Evolutionary conservation across 345 rosid species (phyloP).

Genomic region (Pelargonium nanum): DNA sequence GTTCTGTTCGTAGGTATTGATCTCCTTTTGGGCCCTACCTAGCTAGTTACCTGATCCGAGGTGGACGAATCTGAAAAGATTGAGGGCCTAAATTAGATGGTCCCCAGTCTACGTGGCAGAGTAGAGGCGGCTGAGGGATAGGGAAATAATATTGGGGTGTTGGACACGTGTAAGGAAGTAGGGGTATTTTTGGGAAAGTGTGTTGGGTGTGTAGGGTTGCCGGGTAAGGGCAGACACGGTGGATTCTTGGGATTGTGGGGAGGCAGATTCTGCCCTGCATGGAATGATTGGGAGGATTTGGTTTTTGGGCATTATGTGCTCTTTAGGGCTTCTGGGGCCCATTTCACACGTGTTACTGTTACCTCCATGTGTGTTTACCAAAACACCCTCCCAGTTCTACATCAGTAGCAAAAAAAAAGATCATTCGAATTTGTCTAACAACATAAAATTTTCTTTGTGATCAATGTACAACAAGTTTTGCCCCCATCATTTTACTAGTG

Average conservation of each 20-base stretch:
- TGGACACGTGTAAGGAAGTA: constrained; percentile 32
- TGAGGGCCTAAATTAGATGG: neutral
- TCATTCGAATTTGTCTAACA: too few relatives aligned
- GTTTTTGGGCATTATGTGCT: constrained; percentile 10
- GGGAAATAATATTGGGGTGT: neutral
- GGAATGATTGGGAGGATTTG: constrained; percentile 35
- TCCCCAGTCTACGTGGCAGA: too few relatives aligned
- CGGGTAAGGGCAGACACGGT: constrained; percentile 58
- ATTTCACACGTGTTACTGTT: constrained; percentile 6
- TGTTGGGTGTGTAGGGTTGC: constrained; percentile 25
- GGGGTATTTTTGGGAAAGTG: neutral
- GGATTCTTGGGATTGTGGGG: constrained; percentile 51
- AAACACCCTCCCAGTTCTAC: too few relatives aligned
- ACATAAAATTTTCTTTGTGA: too few relatives aligned
- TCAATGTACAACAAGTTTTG: too few relatives aligned
- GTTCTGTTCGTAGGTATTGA: too few relatives aligned
- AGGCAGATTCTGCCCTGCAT: constrained; percentile 53
- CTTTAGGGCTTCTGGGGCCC: neutral
- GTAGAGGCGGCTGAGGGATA: neutral
- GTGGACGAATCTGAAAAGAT: too few relatives aligned
- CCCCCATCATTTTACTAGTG: too few relatives aligned
- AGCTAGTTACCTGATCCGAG: too few relatives aligned
- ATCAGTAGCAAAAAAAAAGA: too few relatives aligned
- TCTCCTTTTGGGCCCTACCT: too few relatives aligned
- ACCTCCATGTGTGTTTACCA: too few relatives aligned